Evolutionary conservation across 2,329 filamentous ascomycete genomes (phyloP).

Genomic region (Cercospora berteroae): DNA sequence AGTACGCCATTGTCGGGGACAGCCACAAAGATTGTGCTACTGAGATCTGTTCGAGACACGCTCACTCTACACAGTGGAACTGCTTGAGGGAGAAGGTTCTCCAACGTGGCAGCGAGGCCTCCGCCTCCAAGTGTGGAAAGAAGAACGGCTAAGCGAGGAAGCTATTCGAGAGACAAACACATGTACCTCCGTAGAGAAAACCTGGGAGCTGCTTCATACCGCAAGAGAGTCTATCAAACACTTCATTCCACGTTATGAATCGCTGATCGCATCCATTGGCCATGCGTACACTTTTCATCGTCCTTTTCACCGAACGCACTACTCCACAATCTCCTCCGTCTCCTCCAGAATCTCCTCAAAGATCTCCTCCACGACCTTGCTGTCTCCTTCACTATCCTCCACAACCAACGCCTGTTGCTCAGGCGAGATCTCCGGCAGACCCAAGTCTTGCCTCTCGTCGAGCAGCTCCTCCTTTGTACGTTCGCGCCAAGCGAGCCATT

Average conservation of each 20-base stretch:
- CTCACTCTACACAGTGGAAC: too few species aligned
- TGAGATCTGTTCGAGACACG: too few species aligned
- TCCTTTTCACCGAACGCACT: too few species aligned
- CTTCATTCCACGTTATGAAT: conserved; percentile 3
- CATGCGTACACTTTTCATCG: neutral
- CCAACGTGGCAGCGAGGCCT: too few species aligned
- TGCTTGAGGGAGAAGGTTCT: too few species aligned
- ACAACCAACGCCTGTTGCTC: conserved; percentile 60
- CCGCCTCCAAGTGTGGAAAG: too few species aligned
- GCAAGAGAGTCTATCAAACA: neutral
- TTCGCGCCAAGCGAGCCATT: conserved; percentile 85
- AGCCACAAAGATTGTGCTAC: too few species aligned
- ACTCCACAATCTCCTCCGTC: conserved; percentile 71
- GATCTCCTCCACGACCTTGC: conserved; percentile 65
- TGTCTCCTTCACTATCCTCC: conserved; percentile 47
- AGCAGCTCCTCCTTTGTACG: conserved; percentile 67
- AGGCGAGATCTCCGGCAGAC: conserved; percentile 64
- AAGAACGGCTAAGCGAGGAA: too few species aligned
- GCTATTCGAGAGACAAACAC: too few species aligned
- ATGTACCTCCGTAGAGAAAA: neutral
- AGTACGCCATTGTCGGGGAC: neutral
- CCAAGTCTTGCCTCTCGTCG: conserved; percentile 68
- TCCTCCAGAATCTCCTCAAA: conserved; percentile 90
- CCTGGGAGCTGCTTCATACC: neutral
- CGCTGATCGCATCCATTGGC: neutral